phyloP scores from a whole-genome alignment of 2,329 filamentous ascomycete genomes.

The Nigrograna mackinnonii region DNA sequence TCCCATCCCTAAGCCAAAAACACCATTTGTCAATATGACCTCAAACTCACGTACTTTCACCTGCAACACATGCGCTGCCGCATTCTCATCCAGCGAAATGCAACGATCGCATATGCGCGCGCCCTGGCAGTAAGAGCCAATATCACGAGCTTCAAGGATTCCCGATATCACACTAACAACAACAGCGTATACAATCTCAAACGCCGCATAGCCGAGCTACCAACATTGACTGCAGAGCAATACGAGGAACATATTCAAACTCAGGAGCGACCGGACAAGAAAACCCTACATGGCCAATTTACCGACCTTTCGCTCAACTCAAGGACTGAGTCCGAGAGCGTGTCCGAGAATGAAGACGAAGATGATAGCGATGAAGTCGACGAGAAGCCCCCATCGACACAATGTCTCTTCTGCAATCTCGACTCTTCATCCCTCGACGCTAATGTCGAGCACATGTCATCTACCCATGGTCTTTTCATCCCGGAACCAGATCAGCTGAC shows the following conservation, averaged over 20 bases:
- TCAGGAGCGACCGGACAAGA: no score
- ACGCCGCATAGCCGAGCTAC: slow-evolving; percentile 9
- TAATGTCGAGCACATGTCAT: slow-evolving; percentile 30
- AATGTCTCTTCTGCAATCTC: slow-evolving; percentile 33
- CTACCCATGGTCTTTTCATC: slow-evolving; percentile 23
- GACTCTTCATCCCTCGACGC: slow-evolving; percentile 12
- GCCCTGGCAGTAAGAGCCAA: slow-evolving; percentile 16
- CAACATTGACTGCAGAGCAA: slow-evolving; percentile 5
- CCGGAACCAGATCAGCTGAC: slow-evolving; percentile 21
- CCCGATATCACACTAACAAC: not conserved
- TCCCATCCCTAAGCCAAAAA: not conserved
- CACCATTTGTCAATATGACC: not conserved
- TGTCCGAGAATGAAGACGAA: slow-evolving; percentile 4
- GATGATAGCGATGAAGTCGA: slow-evolving; percentile 2
- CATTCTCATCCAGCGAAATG: slow-evolving; percentile 13
- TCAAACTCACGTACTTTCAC: not conserved
- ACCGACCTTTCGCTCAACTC: not conserved
- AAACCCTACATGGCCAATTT: not conserved
- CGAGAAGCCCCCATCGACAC: slow-evolving; percentile 3
- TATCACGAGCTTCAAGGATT: no score
- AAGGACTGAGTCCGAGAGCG: not conserved
- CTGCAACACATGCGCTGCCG: slow-evolving; percentile 20
- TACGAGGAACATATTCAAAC: no score
- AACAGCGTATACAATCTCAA: slow-evolving; percentile 12
- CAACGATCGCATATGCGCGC: slow-evolving; percentile 22